A percentile compares a stretch with the other conserved stretches of the same genome.
Conservation (phyloP, 345 rosid genomes). For the Eutrema heterophyllum region DNA sequence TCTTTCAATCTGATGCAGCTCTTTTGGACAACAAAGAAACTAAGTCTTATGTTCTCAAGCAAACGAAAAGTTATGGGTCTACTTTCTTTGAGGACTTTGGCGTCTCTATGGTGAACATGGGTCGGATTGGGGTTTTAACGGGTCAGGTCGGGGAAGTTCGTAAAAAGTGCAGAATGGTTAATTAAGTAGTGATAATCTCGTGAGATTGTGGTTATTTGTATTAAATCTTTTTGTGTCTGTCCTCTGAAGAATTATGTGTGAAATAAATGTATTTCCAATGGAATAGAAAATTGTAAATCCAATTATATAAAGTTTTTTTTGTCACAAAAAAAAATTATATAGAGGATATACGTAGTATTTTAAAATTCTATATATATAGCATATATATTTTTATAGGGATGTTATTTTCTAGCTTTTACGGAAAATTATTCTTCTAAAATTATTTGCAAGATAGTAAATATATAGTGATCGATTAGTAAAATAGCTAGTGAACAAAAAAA, state of each 20-base stretch:
- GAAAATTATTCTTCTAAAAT: too few species aligned
- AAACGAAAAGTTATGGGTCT: conserved; percentile 18
- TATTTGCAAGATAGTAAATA: too few species aligned
- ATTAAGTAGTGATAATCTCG: background rate
- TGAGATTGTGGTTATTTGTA: background rate
- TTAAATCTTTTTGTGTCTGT: background rate
- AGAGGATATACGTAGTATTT: background rate
- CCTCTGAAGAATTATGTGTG: background rate
- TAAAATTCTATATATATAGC: background rate
- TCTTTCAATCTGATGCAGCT: conserved; percentile 61
- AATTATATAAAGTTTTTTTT: background rate
- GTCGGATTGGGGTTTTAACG: conserved; percentile 54
- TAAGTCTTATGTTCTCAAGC: conserved; percentile 40
- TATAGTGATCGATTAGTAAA: too few species aligned
- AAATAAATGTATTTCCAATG: conserved; percentile 1
- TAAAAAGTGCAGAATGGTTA: conserved; percentile 49
- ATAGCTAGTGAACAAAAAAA: background rate
- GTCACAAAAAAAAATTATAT: background rate
- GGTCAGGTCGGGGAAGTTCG: conserved; percentile 52
- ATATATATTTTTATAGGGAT: background rate
- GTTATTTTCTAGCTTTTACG: background rate
- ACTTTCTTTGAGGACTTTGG: conserved; percentile 59
- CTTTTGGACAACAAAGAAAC: conserved; percentile 45
- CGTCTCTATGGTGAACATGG: conserved; percentile 67
- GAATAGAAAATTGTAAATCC: background rate